These are phyloP conservation scores for Brassica carinata DNA, from an alignment of 345 rosid genomes.

Conservation along the genomic window DNA sequence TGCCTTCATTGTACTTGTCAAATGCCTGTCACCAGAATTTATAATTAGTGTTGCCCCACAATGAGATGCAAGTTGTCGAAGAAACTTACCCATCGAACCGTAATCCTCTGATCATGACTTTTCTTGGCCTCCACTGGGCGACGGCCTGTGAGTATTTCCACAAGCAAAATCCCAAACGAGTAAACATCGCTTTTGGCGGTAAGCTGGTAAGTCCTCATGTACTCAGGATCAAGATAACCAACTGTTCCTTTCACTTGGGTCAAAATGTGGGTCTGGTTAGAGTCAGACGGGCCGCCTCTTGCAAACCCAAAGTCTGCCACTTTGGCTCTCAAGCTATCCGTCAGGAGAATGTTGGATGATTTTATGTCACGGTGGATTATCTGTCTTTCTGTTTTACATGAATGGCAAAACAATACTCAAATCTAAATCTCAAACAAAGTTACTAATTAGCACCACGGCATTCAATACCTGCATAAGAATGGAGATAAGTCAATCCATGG, in stretches of 20 bases:
- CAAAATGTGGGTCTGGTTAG: slow-evolving; percentile 72
- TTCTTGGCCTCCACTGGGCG: slow-evolving; percentile 80
- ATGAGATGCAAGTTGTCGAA: slow-evolving; percentile 2
- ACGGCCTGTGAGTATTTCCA: slow-evolving; percentile 86
- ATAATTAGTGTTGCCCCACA: neutral
- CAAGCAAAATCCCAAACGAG: slow-evolving; percentile 85
- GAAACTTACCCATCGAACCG: slow-evolving; percentile 78
- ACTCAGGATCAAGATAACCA: slow-evolving; percentile 97
- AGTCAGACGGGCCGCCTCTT: slow-evolving; percentile 64
- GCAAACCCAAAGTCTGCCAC: slow-evolving; percentile 98
- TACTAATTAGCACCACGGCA: neutral
- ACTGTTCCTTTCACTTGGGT: slow-evolving; percentile 95
- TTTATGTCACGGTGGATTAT: slow-evolving; percentile 95
- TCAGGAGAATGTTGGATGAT: slow-evolving; percentile 89
- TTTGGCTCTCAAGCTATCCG: slow-evolving; percentile 93
- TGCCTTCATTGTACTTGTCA: slow-evolving; percentile 66
- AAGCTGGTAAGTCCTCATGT: slow-evolving; percentile 92
- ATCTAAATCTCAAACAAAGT: neutral
- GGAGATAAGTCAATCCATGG: slow-evolving; percentile 94
- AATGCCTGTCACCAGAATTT: slow-evolving; percentile 58
- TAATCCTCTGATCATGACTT: slow-evolving; percentile 66
- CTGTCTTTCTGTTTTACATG: slow-evolving; percentile 63
- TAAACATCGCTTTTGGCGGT: slow-evolving; percentile 89
- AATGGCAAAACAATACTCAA: neutral
- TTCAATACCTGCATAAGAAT: slow-evolving; percentile 72